These are phyloP conservation scores for Akanthomyces lecanii DNA, from an alignment of 2,329 filamentous ascomycete genomes.

Conservation along the genomic window DNA sequence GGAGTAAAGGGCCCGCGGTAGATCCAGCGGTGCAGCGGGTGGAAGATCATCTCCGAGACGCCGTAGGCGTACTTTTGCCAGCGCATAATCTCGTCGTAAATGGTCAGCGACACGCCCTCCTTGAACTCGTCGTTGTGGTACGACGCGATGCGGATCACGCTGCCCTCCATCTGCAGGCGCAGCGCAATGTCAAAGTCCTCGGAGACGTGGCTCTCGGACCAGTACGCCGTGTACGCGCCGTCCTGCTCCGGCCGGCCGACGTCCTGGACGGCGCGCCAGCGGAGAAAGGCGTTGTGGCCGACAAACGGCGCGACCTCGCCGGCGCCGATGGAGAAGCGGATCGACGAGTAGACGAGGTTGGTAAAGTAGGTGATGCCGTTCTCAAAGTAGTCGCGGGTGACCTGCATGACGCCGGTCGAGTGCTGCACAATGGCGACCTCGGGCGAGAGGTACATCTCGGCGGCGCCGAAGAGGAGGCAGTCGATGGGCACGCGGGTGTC, in stretches of 20 bases:
- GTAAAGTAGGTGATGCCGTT: slow-evolving; percentile 73
- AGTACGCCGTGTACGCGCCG: slow-evolving; percentile 58
- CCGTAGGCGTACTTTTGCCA: slow-evolving; percentile 74
- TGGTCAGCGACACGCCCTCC: slow-evolving; percentile 68
- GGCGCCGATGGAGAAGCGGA: slow-evolving; percentile 64
- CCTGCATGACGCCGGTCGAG: slow-evolving; percentile 72
- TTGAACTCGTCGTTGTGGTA: slow-evolving; percentile 69
- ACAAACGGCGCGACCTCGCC: slow-evolving; percentile 73
- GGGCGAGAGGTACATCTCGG: slow-evolving; percentile 66
- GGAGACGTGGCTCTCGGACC: slow-evolving; percentile 72
- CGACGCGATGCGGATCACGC: slow-evolving; percentile 63
- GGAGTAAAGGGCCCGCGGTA: slow-evolving; percentile 60
- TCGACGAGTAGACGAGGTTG: slow-evolving; percentile 70
- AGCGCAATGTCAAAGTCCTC: slow-evolving; percentile 76
- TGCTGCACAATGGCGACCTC: slow-evolving; percentile 70
- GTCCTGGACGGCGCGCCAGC: slow-evolving; percentile 51
- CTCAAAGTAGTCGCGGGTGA: slow-evolving; percentile 68
- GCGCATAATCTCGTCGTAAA: slow-evolving; percentile 67
- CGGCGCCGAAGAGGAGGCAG: slow-evolving; percentile 64
- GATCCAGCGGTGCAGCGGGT: slow-evolving; percentile 60
- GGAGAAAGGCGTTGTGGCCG: slow-evolving; percentile 71
- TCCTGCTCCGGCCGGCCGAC: slow-evolving; percentile 45
- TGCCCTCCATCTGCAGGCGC: slow-evolving; percentile 64
- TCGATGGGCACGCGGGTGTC: slow-evolving; percentile 66
- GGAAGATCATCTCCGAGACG: slow-evolving; percentile 66